Conservation (phyloP, 2,329 filamentous ascomycete species). For the Cadophora sp. region DNA sequence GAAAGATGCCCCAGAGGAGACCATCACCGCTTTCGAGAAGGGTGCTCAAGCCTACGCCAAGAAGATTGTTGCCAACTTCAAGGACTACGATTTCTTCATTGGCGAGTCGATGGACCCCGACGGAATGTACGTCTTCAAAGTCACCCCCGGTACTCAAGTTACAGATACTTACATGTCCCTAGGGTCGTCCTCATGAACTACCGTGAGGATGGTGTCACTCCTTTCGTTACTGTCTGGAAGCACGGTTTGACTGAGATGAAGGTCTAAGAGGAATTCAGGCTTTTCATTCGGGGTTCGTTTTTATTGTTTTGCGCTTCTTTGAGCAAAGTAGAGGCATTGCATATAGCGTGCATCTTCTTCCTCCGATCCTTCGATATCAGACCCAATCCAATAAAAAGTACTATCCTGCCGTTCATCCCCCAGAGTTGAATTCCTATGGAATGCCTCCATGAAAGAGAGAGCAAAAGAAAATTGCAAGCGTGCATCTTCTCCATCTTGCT, state of each 20-base stretch:
- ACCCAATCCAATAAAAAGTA: slow-evolving; percentile 15
- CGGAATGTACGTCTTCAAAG: slow-evolving; percentile 73
- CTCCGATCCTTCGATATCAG: slow-evolving; percentile 17
- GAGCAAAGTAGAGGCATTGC: slow-evolving; percentile 16
- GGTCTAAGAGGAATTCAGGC: slow-evolving; percentile 67
- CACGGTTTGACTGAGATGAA: slow-evolving; percentile 88
- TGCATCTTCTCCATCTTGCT: too few relatives aligned
- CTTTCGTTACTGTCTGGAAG: slow-evolving; percentile 93
- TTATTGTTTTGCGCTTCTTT: slow-evolving; percentile 11
- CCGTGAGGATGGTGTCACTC: slow-evolving; percentile 93
- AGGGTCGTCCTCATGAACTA: slow-evolving; percentile 89
- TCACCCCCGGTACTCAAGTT: background rate
- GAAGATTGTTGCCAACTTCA: slow-evolving; percentile 82
- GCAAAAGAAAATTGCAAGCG: background rate
- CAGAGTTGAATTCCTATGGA: background rate
- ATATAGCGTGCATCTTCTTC: slow-evolving; percentile 21
- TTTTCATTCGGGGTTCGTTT: background rate
- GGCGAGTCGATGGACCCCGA: slow-evolving; percentile 93
- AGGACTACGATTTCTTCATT: slow-evolving; percentile 94
- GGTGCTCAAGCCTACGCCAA: slow-evolving; percentile 79
- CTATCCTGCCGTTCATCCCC: background rate
- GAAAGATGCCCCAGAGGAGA: slow-evolving; percentile 65
- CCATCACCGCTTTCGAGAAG: slow-evolving; percentile 80
- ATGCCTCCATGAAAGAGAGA: background rate
- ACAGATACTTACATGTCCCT: slow-evolving; percentile 15